Evolutionary conservation across 441 rosid species (phyloP), one percentile per base, ranked within the genome.

Genomic region (Flueggea neowawraea): DNA sequence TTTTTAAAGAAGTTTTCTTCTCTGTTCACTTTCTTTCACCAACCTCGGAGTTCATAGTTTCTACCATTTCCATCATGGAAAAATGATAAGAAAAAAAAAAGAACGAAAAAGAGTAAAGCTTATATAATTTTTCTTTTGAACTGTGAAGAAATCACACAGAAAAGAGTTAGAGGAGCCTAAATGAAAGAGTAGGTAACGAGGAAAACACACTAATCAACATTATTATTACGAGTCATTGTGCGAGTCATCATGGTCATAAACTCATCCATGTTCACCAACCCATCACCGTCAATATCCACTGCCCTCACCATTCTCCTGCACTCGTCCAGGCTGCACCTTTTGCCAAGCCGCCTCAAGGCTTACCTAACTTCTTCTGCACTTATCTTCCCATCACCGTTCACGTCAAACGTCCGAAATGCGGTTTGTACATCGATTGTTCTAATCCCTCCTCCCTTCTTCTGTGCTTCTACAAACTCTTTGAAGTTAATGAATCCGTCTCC

Each of bases 401-500:
- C 66, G 75, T 91, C 95, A 61, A 87, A 95, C 4, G 79, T 76
- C 60, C 66, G 60, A 36, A 91, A 91, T 31, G 95, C 91, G 3
- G 69, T 71, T 57, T 84, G 78, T 57, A 89, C 80, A 68, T 91
- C 98, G 52, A 62, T 61, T 2, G 74, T 76, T 58, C 64, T 75
- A 52, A 80, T 69, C 61, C 96, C 93, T 31, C 90, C 95, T 31
- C 77, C 86, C 69, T 55, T 77, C 67, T 70, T 82, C 66, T 91
- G 79, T 11, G 75, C 94, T 56, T 86, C 94, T 52, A 84, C 69
- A 31, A 90, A 90, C 81, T 94, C 99, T 16, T 67, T 74, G 67
- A 90, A 94, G 61, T 87, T 86, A 33, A 94, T 90, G 69, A 80
- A 94, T 59, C 97, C 98, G 60, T 90, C 95, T 56, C 93, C 89